Conservation (phyloP, 2,329 filamentous ascomycete species). For the Nemania sp. region DNA sequence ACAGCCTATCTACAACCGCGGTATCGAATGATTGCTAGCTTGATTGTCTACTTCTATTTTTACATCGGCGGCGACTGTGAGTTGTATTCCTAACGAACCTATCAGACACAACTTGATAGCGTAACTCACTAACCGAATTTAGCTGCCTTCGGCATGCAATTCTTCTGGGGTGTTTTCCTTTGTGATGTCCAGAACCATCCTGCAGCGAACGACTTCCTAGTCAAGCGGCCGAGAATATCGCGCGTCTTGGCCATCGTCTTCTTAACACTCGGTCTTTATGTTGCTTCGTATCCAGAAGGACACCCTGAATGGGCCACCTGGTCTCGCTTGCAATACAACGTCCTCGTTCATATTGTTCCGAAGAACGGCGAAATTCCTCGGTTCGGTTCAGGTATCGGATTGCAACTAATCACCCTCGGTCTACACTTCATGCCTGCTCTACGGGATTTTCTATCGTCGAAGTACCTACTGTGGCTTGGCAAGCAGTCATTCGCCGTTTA, state of each 20-base stretch:
- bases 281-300: conserved; percentile 63
- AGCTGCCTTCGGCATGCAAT: conserved; percentile 57
- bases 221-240: conserved; percentile 48
- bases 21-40: conserved; percentile 52
- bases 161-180: conserved; percentile 65
- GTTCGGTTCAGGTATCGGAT: conserved; percentile 44
- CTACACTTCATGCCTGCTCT: conserved; percentile 42
- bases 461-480: conserved; percentile 63
- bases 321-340: conserved; percentile 51
- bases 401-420: conserved; percentile 39
- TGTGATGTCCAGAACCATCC: conserved; percentile 59
- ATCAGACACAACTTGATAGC: too few relatives aligned
- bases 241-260: conserved; percentile 52
- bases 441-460: conserved; percentile 57
- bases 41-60: conserved; percentile 54
- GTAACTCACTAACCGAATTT: conserved; percentile 18
- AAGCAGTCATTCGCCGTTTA: conserved; percentile 68
- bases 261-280: conserved; percentile 55
- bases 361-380: conserved; percentile 50
- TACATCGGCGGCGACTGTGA: conserved; percentile 44
- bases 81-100: conserved; percentile 18
- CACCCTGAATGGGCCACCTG: conserved; percentile 56
- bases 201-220: conserved; percentile 50
- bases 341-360: conserved; percentile 51
- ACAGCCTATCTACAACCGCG: conserved; percentile 52